Percentiles rank a stretch among this genome's conserved stretches.
Conservation (phyloP, 257 asterid species). For the Solanum raphanifolium region DNA sequence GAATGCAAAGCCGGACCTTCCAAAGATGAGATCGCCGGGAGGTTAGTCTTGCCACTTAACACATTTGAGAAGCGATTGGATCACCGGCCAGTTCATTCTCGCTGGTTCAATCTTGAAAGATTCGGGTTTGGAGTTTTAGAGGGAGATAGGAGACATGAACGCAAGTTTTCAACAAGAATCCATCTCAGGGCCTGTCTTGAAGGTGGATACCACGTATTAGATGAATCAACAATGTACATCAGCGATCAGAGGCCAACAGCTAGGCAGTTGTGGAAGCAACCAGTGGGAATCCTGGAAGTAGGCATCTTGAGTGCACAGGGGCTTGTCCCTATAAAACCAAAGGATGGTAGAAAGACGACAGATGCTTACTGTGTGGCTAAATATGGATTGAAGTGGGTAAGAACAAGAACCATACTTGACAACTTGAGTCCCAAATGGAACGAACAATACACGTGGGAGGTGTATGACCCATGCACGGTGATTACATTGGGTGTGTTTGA, state of each 20-base stretch:
- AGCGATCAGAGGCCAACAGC: constrained; percentile 27
- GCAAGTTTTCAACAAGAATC: constrained; percentile 46
- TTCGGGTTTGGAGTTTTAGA: constrained; percentile 51
- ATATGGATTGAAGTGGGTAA: constrained; percentile 60
- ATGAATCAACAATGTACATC: background rate
- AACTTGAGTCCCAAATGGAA: constrained; percentile 8
- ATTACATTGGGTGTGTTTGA: background rate
- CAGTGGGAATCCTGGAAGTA: constrained; percentile 56
- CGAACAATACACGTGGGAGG: background rate
- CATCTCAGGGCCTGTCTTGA: constrained; percentile 24
- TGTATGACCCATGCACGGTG: background rate
- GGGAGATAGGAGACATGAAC: constrained; percentile 45
- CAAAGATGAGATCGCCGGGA: constrained; percentile 48
- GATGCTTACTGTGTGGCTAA: constrained; percentile 73
- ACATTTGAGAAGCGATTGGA: constrained; percentile 45
- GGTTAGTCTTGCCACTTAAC: constrained; percentile 28
- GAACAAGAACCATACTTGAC: constrained; percentile 48
- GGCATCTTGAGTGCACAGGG: constrained; percentile 61
- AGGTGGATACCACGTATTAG: background rate
- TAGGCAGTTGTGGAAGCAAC: constrained; percentile 49
- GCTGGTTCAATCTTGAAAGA: constrained; percentile 54
- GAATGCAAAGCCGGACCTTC: constrained; percentile 27
- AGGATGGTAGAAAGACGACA: constrained; percentile 37
- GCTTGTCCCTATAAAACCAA: constrained; percentile 30
- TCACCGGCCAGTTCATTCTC: constrained; percentile 43